Evolutionary conservation across 306 rosid species (phyloP), one percentile per base, ranked within the genome.

Genomic region (Datisca glomerata): DNA sequence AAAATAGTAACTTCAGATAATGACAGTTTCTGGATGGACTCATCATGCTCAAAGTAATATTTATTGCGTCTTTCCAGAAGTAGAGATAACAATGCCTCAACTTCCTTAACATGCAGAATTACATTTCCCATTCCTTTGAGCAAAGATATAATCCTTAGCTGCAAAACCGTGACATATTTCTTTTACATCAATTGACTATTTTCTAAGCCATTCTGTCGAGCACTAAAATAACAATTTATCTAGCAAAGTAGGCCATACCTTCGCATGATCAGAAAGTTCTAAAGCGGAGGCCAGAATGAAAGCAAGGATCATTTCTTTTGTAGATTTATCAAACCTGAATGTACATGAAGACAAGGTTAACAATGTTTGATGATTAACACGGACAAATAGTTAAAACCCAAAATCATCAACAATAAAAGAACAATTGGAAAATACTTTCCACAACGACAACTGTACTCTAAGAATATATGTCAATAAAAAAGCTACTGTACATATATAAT

Each of bases 81-180:
- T 28, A 38, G 51, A 27, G 74, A 59, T 59, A 87, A 65, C 43
- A 73, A 56, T 14, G 74, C 69, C 43, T 59, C 64, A 13, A 79
- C 68, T 44, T 74, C 81, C 41, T 57, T 59, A 59, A 67, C 56
- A 31, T 44, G 61, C 63, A 70, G 18, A 61, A 89, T 42, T 29
- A 68, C 65, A 60, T 63, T 62, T 58, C 94, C 94, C 47, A 70
- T 64, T 63, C 78, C 94, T 65, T 71, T 79, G 55, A 89, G 73
- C 76, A 83, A 57, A 50, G 95, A 79, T 36, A 83, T 61, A 70
- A 83, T 67, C 72, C 49, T 78, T 49, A 79, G 69, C 97, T 87
- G 94, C 65, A 59, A 62, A 21, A 55, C 12, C 13, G 16, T 19
- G 4, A 2, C 21, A 25, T 14, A 49, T n/a, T 2, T n/a, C n/a